A percentile compares a stretch with the other conserved stretches of the same genome.
These are phyloP conservation scores for Microbotryum scabiosae DNA, from an alignment of 1,284 basidiomycete species.

Conservation along the genomic window DNA sequence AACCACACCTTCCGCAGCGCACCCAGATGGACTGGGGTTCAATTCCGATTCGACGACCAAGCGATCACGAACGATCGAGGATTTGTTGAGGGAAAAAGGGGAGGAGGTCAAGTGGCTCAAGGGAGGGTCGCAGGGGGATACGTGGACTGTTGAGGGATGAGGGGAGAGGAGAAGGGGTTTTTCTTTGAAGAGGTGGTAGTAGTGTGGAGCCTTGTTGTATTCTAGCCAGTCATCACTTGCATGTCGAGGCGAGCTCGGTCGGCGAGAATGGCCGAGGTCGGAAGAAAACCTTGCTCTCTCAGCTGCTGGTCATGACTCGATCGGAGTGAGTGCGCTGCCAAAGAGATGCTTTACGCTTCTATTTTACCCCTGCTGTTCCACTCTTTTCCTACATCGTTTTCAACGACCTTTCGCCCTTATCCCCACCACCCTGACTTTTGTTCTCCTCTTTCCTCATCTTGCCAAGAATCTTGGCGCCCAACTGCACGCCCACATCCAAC, in stretches of 20 bases:
- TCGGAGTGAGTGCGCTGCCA: no score
- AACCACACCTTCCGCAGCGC: slow-evolving; percentile 41
- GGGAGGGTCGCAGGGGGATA: slow-evolving; percentile 5
- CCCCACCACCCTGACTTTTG: background rate
- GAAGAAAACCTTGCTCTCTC: no score
- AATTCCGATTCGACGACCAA: slow-evolving; percentile 13
- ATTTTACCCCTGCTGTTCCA: no score
- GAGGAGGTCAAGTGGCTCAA: slow-evolving; percentile 51
- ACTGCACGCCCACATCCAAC: background rate
- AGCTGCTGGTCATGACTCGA: no score
- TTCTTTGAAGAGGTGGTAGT: background rate
- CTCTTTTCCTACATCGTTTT: no score
- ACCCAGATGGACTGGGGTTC: slow-evolving; percentile 22
- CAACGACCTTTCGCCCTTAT: no score
- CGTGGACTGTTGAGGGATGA: slow-evolving; percentile 9
- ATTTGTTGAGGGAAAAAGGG: slow-evolving; percentile 65
- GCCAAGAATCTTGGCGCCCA: slow-evolving; percentile 25
- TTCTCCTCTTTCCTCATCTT: slow-evolving; percentile 22
- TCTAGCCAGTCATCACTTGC: background rate
- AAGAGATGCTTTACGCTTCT: no score
- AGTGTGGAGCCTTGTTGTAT: background rate
- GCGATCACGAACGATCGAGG: slow-evolving; percentile 58
- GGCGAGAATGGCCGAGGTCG: no score
- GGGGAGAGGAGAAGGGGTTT: background rate
- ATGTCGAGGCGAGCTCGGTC: no score